A percentile compares a stretch with the other conserved stretches of the same genome.
These are phyloP conservation scores for Phytophthora fragariaefolia DNA, from an alignment of 352 stramenopile species.

Conservation along the genomic window DNA sequence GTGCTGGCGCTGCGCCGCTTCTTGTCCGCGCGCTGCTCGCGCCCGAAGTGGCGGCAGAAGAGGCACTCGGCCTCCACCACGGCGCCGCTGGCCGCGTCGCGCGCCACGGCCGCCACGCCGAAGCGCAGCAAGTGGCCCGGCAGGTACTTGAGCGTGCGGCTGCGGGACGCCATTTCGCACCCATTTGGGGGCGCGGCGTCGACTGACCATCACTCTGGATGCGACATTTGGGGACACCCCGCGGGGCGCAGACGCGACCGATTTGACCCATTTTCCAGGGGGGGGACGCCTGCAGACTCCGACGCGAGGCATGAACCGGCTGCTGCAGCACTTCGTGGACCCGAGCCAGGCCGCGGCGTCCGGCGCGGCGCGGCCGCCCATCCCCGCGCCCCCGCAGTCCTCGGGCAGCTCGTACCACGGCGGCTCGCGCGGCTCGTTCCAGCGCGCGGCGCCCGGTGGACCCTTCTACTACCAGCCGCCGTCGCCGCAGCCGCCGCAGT, in stretches of 20 bases:
- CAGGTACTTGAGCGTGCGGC: constrained; percentile 38
- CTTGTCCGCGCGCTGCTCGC: constrained; percentile 47
- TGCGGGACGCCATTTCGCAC: constrained; percentile 20
- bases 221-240: too few relatives aligned
- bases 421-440: constrained; percentile 38
- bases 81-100: constrained; percentile 34
- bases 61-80: constrained; percentile 53
- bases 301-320: constrained; percentile 58
- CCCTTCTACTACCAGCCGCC: constrained; percentile 48
- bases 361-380: constrained; percentile 28
- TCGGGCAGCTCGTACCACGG: constrained; percentile 34
- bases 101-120: constrained; percentile 44
- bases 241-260: too few relatives aligned
- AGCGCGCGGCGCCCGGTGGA: constrained; percentile 29
- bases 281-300: too few relatives aligned
- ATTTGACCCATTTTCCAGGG: too few relatives aligned
- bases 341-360: constrained; percentile 19
- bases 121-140: constrained; percentile 46
- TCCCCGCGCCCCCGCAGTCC: constrained; percentile 37
- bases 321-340: constrained; percentile 72
- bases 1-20: constrained; percentile 56
- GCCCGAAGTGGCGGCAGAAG: constrained; percentile 65
- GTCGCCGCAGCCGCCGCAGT: constrained; percentile 15
- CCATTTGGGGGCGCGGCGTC: too few relatives aligned
- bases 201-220: constrained; percentile 9